Evolutionary conservation across 768 basidiomycete species (phyloP).

Genomic region (Mycena haematopus): DNA sequence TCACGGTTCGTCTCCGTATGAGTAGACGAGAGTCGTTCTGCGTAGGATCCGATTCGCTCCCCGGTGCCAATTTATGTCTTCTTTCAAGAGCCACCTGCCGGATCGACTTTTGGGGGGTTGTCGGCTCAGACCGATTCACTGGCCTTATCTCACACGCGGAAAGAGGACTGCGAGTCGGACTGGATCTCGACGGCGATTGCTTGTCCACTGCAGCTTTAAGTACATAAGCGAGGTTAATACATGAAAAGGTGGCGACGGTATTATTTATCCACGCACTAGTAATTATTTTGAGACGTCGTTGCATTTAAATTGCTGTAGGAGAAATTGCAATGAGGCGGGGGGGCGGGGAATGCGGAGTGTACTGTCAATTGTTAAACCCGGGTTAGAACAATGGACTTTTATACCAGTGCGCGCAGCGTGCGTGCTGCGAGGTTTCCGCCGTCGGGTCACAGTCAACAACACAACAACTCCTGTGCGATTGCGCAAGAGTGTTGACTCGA

Average conservation of each 20-base stretch:
- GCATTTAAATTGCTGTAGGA: slow-evolving; percentile 13
- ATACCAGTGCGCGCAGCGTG: background rate
- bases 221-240: background rate
- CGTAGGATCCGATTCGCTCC: background rate
- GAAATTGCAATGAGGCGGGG: background rate
- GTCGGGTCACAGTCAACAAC: slow-evolving; percentile 5
- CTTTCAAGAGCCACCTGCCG: slow-evolving; percentile 3
- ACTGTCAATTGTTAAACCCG: background rate
- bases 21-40: background rate
- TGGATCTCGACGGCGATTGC: slow-evolving; percentile 16
- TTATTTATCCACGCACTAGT: slow-evolving; percentile 12
- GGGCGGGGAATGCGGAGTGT: background rate
- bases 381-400: background rate
- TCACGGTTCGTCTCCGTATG: slow-evolving; percentile 7
- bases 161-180: slow-evolving; percentile 27
- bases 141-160: background rate
- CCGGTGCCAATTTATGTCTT: background rate
- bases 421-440: background rate
- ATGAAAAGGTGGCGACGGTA: background rate
- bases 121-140: background rate
- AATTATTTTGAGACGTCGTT: slow-evolving; percentile 8
- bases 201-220: slow-evolving; percentile 21
- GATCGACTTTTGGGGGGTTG: slow-evolving; percentile 13
- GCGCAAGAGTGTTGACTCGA: background rate
- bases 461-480: slow-evolving; percentile 5